Conservation (phyloP, 768 basidiomycete genomes). For the Boletus eberwhitei region DNA sequence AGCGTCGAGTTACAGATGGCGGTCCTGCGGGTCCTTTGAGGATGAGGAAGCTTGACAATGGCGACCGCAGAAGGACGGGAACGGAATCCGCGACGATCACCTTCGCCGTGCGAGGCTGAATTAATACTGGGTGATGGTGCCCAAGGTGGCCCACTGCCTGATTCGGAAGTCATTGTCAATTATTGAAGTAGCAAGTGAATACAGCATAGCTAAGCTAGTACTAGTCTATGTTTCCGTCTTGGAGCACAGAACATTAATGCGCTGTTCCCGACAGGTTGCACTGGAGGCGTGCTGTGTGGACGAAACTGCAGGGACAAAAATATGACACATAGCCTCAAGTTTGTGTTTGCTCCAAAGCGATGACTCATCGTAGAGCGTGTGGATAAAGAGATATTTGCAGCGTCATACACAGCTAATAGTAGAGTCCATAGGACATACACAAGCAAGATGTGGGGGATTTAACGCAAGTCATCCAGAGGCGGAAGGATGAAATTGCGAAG, state of each 20-base stretch:
- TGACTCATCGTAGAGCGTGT: background rate
- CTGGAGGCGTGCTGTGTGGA: background rate
- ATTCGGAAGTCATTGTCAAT: slow-evolving; percentile 25
- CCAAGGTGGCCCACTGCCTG: slow-evolving; percentile 19
- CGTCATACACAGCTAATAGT: slow-evolving; percentile 7
- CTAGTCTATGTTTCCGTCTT: background rate
- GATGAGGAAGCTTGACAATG: slow-evolving; percentile 5
- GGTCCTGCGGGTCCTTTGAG: slow-evolving; percentile 1
- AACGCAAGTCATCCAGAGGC: background rate
- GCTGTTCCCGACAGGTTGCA: background rate
- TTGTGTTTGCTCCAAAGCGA: background rate
- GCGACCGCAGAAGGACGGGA: slow-evolving; percentile 16
- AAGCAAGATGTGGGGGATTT: background rate
- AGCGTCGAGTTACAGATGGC: slow-evolving; percentile 2
- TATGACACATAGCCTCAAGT: background rate
- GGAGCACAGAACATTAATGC: background rate
- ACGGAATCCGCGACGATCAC: slow-evolving; percentile 29
- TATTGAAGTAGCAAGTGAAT: background rate
- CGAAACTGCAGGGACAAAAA: background rate
- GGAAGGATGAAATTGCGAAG: background rate
- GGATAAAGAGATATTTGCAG: slow-evolving; percentile 5
- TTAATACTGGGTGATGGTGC: slow-evolving; percentile 12
- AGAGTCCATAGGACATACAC: slow-evolving; percentile 3
- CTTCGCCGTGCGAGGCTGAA: slow-evolving; percentile 20
- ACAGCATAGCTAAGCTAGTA: background rate